Conservation (phyloP, 1,139 yeast genomes). For the Yamadazyma diddensiae region DNA sequence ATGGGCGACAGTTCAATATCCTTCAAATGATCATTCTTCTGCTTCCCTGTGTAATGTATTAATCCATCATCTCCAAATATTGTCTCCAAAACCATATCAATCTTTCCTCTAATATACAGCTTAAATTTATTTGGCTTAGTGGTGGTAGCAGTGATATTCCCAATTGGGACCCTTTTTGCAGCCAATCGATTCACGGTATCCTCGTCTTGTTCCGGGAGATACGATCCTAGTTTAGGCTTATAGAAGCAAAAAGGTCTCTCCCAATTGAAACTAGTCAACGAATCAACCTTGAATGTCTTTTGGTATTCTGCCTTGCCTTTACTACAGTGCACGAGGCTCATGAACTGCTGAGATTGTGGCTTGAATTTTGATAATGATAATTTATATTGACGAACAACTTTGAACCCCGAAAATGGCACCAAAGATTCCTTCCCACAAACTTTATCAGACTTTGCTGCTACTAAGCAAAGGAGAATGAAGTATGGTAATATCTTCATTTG, state of each 20-base stretch:
- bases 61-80: constrained; percentile 18
- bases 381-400: constrained; percentile 51
- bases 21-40: constrained; percentile 16
- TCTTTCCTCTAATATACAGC: constrained; percentile 14
- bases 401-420: constrained; percentile 56
- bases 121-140: constrained; percentile 1
- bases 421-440: neutral
- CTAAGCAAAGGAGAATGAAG: neutral
- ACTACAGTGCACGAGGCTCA: constrained; percentile 53
- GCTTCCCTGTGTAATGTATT: constrained; percentile 27
- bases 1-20: constrained; percentile 22
- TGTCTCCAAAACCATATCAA: constrained; percentile 23
- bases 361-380: constrained; percentile 36
- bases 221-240: constrained; percentile 20
- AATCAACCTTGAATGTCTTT: constrained; percentile 30
- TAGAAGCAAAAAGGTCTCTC: constrained; percentile 48
- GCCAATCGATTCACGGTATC: constrained; percentile 7
- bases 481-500: too few species aligned
- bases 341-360: constrained; percentile 43
- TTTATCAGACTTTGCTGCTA: neutral
- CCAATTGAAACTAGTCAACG: constrained; percentile 51
- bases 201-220: constrained; percentile 2
- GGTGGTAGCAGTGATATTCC: neutral
- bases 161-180: neutral
- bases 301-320: constrained; percentile 52